Evolutionary conservation across 2,329 filamentous ascomycete genomes (phyloP).

Genomic region (Coccinonectria pachysandricola): DNA sequence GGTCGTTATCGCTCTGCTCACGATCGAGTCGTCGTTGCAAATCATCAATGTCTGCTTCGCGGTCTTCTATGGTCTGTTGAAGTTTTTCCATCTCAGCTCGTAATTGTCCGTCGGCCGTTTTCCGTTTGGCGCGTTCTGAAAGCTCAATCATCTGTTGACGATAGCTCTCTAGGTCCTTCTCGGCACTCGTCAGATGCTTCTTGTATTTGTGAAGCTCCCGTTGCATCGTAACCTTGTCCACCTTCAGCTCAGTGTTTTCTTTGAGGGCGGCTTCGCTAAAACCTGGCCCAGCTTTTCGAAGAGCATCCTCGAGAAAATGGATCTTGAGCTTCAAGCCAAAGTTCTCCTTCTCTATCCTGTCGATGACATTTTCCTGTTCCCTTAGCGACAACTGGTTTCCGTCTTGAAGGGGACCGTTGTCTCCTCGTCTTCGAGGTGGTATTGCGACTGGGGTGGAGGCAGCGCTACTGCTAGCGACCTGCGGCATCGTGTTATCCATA

Average conservation of each 20-base stretch:
- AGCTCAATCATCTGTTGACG: constrained; percentile 72
- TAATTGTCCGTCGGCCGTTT: constrained; percentile 61
- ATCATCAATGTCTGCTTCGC: constrained; percentile 49
- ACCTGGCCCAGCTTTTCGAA: constrained; percentile 78
- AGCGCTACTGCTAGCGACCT: constrained; percentile 67
- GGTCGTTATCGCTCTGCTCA: constrained; percentile 44
- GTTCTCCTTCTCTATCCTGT: constrained; percentile 96
- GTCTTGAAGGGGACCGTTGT: constrained; percentile 63
- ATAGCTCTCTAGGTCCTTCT: constrained; percentile 78
- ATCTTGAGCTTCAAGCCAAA: constrained; percentile 96
- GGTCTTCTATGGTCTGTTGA: constrained; percentile 44
- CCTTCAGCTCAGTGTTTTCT: constrained; percentile 94
- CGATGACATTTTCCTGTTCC: constrained; percentile 91
- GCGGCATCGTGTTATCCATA: constrained; percentile 61
- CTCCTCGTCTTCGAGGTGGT: constrained; percentile 51
- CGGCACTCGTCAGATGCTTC: constrained; percentile 71
- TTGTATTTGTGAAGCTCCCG: constrained; percentile 77
- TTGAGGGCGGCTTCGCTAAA: constrained; percentile 82
- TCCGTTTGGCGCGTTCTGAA: constrained; percentile 69
- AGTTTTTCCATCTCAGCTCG: constrained; percentile 50
- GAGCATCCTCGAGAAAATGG: constrained; percentile 85
- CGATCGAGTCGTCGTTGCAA: constrained; percentile 49
- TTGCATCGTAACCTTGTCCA: constrained; percentile 82
- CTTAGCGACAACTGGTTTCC: constrained; percentile 85
- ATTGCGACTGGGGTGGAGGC: constrained; percentile 73